Percentiles rank a stretch among this genome's conserved stretches.
phyloP scores from a whole-genome alignment of 345 rosid species.

The Populus ilicifolia region DNA sequence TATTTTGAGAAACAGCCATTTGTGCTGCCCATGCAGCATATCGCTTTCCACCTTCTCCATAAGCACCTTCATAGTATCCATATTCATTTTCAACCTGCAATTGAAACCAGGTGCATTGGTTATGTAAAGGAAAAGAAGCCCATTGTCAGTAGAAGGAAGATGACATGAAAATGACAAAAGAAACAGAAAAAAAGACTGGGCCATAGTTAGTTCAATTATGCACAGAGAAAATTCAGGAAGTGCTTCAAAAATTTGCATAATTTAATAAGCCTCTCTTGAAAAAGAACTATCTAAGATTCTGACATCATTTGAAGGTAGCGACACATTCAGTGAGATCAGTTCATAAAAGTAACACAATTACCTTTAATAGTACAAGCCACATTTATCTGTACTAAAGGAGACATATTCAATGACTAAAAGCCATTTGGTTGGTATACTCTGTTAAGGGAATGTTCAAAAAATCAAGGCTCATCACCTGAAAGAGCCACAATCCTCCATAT shows the following conservation, averaged over 20 bases:
- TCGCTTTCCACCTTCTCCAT: slow-evolving; percentile 69
- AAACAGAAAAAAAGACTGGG: neutral
- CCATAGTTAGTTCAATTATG: neutral
- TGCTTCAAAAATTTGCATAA: too few species aligned
- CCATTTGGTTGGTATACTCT: neutral
- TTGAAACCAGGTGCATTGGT: neutral
- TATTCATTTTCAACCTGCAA: slow-evolving; percentile 92
- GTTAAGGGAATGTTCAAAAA: neutral
- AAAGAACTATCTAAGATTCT: neutral
- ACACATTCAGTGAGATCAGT: neutral
- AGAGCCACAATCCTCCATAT: neutral
- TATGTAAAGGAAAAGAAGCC: neutral
- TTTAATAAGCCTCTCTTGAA: neutral
- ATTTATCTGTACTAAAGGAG: too few species aligned
- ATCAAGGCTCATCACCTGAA: neutral
- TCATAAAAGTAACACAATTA: too few species aligned
- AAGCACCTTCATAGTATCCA: slow-evolving; percentile 53
- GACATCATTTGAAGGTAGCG: neutral
- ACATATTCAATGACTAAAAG: too few species aligned
- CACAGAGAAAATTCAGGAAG: neutral
- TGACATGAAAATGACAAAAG: neutral
- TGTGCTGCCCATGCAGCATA: slow-evolving; percentile 81
- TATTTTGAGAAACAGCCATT: slow-evolving; percentile 88
- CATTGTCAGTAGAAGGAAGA: neutral
- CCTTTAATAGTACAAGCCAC: neutral